Percentiles rank a stretch among this genome's conserved stretches.
Evolutionary conservation across 306 rosid species (phyloP).

Genomic region (Rubus parviflorus): DNA sequence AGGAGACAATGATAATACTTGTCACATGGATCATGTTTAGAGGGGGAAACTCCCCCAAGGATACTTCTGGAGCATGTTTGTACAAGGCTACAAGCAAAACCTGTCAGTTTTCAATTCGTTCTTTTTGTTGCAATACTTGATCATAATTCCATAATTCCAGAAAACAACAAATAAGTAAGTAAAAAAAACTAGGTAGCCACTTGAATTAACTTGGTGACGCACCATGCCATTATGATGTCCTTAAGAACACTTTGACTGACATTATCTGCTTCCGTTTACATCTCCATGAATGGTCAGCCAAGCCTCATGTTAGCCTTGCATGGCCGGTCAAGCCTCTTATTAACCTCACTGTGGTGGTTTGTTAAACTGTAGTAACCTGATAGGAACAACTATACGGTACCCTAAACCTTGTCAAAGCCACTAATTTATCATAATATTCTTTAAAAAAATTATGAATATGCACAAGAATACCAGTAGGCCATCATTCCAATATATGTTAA

Average conservation of each 20-base stretch:
- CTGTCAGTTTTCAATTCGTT: not conserved
- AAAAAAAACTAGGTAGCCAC: not conserved
- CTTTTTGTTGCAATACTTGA: not conserved
- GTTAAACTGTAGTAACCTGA: too few relatives aligned
- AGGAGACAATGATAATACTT: slow-evolving; percentile 13
- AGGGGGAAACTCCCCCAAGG: not conserved
- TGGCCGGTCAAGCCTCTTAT: too few relatives aligned
- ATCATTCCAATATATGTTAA: not conserved
- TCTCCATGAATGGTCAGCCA: not conserved
- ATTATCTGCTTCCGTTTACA: not conserved
- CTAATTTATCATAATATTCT: too few relatives aligned
- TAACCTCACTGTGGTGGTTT: too few relatives aligned
- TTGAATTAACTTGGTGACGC: not conserved
- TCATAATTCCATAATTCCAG: slow-evolving; percentile 5
- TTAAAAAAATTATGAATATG: not conserved
- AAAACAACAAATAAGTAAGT: not conserved
- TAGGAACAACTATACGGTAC: too few relatives aligned
- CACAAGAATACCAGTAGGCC: not conserved
- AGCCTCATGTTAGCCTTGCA: too few relatives aligned
- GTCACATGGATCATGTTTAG: slow-evolving; percentile 6
- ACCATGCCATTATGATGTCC: not conserved
- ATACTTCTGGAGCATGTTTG: not conserved
- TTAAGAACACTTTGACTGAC: not conserved
- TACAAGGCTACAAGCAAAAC: not conserved
- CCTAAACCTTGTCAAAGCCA: too few relatives aligned